These are phyloP conservation scores for Fusarium sp. DNA, from an alignment of 2,329 filamentous ascomycete species.

Conservation along the genomic window DNA sequence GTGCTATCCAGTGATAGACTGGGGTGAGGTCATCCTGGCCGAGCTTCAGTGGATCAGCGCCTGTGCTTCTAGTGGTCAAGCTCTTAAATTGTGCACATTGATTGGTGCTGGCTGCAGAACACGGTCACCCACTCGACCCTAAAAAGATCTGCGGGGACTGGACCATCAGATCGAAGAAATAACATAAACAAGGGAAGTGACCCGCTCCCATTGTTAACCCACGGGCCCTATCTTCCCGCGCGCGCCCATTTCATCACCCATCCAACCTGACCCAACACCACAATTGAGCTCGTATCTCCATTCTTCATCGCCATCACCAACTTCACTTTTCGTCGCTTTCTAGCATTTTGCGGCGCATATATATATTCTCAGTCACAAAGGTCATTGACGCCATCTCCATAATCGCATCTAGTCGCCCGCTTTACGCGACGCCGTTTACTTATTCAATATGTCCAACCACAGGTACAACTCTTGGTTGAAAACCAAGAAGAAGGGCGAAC, in stretches of 20 bases:
- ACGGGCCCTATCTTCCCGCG: conserved; percentile 31
- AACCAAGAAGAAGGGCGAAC: conserved; percentile 85
- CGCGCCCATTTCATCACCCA: conserved; percentile 32
- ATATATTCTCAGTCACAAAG: neutral
- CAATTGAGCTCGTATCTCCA: conserved; percentile 32
- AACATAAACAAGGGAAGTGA: conserved; percentile 47
- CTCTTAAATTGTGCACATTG: neutral
- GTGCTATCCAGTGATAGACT: neutral
- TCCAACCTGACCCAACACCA: conserved; percentile 34
- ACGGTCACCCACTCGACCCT: conserved; percentile 7
- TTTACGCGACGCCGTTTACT: conserved; percentile 49
- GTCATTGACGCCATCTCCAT: neutral
- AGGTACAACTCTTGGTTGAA: conserved; percentile 78
- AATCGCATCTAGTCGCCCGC: conserved; percentile 12
- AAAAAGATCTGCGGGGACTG: conserved; percentile 35
- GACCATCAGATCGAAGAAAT: conserved; percentile 29
- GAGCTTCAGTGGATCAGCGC: conserved; percentile 27
- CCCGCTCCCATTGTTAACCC: conserved; percentile 25
- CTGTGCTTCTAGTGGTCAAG: conserved; percentile 8
- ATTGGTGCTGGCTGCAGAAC: conserved; percentile 20
- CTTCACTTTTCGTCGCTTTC: conserved; percentile 16
- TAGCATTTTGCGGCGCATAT: conserved; percentile 2
- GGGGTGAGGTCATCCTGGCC: conserved; percentile 13
- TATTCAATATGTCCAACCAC: conserved; percentile 52
- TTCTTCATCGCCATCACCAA: conserved; percentile 35